A percentile compares a stretch with the other conserved stretches of the same genome.
These are phyloP conservation scores for Aegle marmelos DNA, from an alignment of 345 rosid genomes.

Conservation along the genomic window DNA sequence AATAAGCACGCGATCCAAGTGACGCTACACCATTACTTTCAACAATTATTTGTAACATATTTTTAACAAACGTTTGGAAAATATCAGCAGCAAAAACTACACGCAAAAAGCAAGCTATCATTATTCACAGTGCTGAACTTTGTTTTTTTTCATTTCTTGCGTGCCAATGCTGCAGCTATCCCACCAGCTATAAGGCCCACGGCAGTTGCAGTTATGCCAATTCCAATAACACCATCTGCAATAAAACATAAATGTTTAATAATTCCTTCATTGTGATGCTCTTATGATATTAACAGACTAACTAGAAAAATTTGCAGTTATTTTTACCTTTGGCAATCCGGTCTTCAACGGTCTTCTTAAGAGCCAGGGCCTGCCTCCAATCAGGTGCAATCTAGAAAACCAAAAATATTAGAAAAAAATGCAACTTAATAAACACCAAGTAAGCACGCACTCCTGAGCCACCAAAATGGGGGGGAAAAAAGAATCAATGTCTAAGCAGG, in stretches of 20 bases:
- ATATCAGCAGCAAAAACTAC: no score
- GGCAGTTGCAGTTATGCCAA: slow-evolving; percentile 81
- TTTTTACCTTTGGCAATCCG: slow-evolving; percentile 56
- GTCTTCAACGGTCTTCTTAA: slow-evolving; percentile 68
- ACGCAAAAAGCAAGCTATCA: neutral
- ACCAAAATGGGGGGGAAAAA: neutral
- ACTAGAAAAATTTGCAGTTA: neutral
- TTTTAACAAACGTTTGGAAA: neutral
- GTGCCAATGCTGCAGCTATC: slow-evolving; percentile 72
- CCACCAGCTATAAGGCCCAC: slow-evolving; percentile 83
- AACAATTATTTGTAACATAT: no score
- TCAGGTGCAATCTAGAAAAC: slow-evolving; percentile 66
- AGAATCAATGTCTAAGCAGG: neutral
- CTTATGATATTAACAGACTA: neutral
- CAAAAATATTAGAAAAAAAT: neutral
- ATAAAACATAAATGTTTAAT: slow-evolving; percentile 1
- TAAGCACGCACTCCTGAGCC: neutral
- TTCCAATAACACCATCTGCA: slow-evolving; percentile 88
- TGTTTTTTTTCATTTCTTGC: slow-evolving; percentile 49
- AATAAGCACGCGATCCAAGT: neutral
- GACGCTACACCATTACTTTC: neutral
- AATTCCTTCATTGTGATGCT: slow-evolving; percentile 7
- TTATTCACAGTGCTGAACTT: slow-evolving; percentile 3
- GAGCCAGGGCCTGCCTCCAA: slow-evolving; percentile 75
- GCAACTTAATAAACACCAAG: neutral